Base-by-base conservation (phyloP, 2,329 filamentous ascomycete genomes). In the Karstenula rhodostoma region DNA sequence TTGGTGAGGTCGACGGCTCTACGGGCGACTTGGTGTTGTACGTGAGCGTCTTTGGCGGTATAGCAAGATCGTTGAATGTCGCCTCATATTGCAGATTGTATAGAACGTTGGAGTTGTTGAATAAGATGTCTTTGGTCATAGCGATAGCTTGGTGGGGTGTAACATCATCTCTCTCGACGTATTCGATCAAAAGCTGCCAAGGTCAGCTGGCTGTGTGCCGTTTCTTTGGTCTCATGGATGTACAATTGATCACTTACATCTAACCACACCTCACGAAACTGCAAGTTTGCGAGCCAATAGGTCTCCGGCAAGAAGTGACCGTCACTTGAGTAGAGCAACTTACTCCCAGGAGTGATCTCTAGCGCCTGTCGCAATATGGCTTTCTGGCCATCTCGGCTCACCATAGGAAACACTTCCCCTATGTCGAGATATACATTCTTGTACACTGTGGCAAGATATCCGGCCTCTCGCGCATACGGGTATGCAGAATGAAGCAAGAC, bases 391-490 rank as follows among this genome's bases (percentile, higher is more conserved):
- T 92, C 87, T 51, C 89, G 85, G 64, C 89, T 94, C 40, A 95
- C 77, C 77, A 89, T 89, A 0, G 92, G 92, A 61, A 95, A 96
- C 0, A 95, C 89, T 71, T 93, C 90, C 0, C 93, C 92, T 56
- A 96, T 87, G 71, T 96, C 93, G 13, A 92, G 86, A 72, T 93
- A 95, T 1, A 91, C 90, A 70, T 96, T 94, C 25, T 86, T 82
- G 72, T 93, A 95, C 23, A 91, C 87, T 0, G 86, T 87, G 0
- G 92, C 91, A 22, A 96, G 82, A 72, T 94, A 96, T 0, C 90
- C 91, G 0, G 90, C 86, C 77, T 95, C 91, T 40, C 89, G 85
- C 0, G 89, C 92, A 71, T 90, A 95, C 0, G 93, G 93, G 73
- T 96, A 96, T 2, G 91, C 87, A 0, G 92, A 89, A 72, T 96